Evolutionary conservation across 2,329 filamentous ascomycete species (phyloP), one percentile per base, ranked within the genome.

Genomic region (Alternaria brassicicola): DNA sequence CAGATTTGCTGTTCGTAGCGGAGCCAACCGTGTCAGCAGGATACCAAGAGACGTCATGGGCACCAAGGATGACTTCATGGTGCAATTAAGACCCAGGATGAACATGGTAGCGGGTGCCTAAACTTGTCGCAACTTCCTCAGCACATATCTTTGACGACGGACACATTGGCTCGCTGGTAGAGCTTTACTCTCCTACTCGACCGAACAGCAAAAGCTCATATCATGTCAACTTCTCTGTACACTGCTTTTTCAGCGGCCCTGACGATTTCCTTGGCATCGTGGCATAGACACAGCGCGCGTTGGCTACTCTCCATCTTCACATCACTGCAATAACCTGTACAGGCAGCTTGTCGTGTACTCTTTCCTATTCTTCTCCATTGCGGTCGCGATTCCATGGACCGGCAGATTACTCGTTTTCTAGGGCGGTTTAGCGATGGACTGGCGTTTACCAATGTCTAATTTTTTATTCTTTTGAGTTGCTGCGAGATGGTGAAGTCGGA

Each of bases 11-110:
- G 88, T 97, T 69, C 90, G 93, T 64, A 85, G 81, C 56, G 93
- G 93, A 64, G 93, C 92, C 43, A 94, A 96, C 71, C 90, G 93
- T 62, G 87, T 97, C 64, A 95, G 91, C 74, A 88, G 91, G 48
- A 85, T 97, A 60, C 93, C 93, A 0, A 88, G 87, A 57, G 92
- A 93, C 66, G 86, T 89, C 41, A 91, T 96, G 57, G 93, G 93
- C 64, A 93, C 91, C 3, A 84, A 84, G 70, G 86, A 89, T 31
- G 86, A 92, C 55, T 78, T 94, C 75, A 78, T 81, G 56, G 78
- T 77, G n/a, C 80, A 87, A 64, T 77, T 89, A 73, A 79, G 79
- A 68, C 87, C 87, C 33, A 79, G 79, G 57, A 84, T 85, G 83
- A 80, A 84, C 71, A 78, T 87, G 77, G 71, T 75, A 1, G 31